phyloP scores from a whole-genome alignment of 2,329 filamentous ascomycete species.

The Diaporthe caulivora region DNA sequence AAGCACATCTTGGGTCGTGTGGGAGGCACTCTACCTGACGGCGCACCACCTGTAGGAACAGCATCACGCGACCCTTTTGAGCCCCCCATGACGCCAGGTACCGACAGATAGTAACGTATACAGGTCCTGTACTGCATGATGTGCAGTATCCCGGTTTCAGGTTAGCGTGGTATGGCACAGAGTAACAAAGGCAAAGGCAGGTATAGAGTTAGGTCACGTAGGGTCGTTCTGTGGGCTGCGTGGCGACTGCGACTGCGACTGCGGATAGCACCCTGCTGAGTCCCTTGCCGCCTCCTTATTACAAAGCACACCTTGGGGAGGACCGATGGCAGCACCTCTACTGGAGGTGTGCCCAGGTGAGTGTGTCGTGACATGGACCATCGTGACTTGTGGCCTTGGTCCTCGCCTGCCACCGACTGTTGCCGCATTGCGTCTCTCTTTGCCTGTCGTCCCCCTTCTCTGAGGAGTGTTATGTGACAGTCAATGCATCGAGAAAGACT shows the following conservation, averaged over 20 bases:
- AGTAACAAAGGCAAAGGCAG: neutral
- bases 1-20: constrained; percentile 23
- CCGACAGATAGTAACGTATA: neutral
- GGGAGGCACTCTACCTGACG: constrained; percentile 34
- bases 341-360: too few species aligned
- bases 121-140: neutral
- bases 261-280: too few species aligned
- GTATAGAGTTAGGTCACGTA: constrained; percentile 14
- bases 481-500: neutral
- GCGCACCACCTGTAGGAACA: constrained; percentile 5
- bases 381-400: constrained; percentile 34
- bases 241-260: constrained; percentile 5
- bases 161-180: neutral
- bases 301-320: constrained; percentile 1
- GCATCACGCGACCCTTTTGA: constrained; percentile 31
- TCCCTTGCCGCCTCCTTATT: too few species aligned
- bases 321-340: too few species aligned
- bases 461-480: neutral
- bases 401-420: neutral
- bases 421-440: neutral
- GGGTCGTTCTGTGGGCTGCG: neutral
- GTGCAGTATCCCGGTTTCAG: constrained; percentile 30
- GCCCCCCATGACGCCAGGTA: constrained; percentile 6
- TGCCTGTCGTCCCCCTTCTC: neutral
- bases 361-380: constrained; percentile 21